Percentiles rank a stretch among this genome's conserved stretches.
These are phyloP conservation scores for Chaetomium globosum DNA, from an alignment of 2,329 filamentous ascomycete genomes.

Conservation along the genomic window DNA sequence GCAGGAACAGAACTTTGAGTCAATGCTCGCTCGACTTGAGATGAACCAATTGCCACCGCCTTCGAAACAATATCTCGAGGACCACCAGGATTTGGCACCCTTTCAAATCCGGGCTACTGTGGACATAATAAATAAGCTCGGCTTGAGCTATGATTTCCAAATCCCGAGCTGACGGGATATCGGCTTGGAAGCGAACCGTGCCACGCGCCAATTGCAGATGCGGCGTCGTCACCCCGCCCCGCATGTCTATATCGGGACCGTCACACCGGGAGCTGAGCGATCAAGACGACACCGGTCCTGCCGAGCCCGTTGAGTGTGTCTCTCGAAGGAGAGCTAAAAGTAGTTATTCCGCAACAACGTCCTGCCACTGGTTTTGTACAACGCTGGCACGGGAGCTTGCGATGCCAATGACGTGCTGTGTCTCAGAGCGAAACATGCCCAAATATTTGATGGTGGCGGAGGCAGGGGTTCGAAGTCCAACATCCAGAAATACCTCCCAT, in stretches of 20 bases:
- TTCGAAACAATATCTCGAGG: background rate
- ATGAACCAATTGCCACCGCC: constrained; percentile 3
- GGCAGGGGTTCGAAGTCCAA: constrained; percentile 2
- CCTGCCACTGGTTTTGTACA: background rate
- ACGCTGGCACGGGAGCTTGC: background rate
- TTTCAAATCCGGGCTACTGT: background rate
- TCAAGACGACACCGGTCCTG: background rate
- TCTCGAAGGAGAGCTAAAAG: background rate
- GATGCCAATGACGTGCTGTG: constrained; percentile 1
- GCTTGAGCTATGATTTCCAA: background rate
- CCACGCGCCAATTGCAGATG: constrained; percentile 17
- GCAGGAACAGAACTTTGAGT: background rate
- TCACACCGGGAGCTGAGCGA: background rate
- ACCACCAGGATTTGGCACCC: background rate
- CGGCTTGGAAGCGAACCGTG: constrained; percentile 12
- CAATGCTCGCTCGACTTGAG: background rate
- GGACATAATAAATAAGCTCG: too few species aligned
- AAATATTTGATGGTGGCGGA: background rate
- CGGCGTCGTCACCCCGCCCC: constrained; percentile 12
- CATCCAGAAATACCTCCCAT: background rate
- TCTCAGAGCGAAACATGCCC: constrained; percentile 5
- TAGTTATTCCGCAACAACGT: background rate
- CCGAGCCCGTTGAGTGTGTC: background rate
- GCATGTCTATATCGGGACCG: constrained; percentile 22
- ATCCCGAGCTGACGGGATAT: constrained; percentile 14